Conservation (phyloP, 176 grass and related monocot genomes). For the Phragmites australis region DNA sequence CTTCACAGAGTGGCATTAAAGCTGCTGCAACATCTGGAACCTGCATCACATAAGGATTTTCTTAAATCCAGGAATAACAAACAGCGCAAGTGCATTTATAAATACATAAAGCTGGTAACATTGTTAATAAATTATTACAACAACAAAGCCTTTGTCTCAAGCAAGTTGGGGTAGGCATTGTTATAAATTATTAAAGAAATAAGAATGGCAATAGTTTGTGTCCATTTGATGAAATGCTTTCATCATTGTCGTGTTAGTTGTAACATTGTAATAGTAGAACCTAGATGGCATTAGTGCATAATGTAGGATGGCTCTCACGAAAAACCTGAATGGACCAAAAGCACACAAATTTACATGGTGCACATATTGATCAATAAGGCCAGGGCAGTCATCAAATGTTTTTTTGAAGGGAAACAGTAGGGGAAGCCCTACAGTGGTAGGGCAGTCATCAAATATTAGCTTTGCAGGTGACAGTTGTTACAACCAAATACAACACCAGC, state of each 20-base stretch:
- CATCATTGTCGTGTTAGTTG: background rate
- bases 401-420: too few species aligned
- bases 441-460: constrained; percentile 18
- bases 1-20: constrained; percentile 97
- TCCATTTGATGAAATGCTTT: constrained; percentile 17
- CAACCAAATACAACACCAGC: constrained; percentile 6
- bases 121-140: too few species aligned
- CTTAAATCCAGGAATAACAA: constrained; percentile 34
- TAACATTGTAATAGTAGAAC: constrained; percentile 24
- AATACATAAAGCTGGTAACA: background rate
- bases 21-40: constrained; percentile 86
- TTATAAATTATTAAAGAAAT: constrained; percentile 1
- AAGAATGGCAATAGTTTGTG: constrained; percentile 16
- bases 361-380: constrained; percentile 4
- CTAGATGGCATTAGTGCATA: constrained; percentile 12
- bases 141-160: too few species aligned
- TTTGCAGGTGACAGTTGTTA: background rate
- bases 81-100: background rate
- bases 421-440: too few species aligned
- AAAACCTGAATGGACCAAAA: background rate
- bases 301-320: constrained; percentile 8
- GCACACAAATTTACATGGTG: constrained; percentile 4
- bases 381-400: too few species aligned
- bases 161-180: too few species aligned
- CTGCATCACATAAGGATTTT: constrained; percentile 43